Evolutionary conservation across 1,284 basidiomycete species (phyloP), one percentile per base, ranked within the genome.

Genomic region (Fomitopsis schrenkii): DNA sequence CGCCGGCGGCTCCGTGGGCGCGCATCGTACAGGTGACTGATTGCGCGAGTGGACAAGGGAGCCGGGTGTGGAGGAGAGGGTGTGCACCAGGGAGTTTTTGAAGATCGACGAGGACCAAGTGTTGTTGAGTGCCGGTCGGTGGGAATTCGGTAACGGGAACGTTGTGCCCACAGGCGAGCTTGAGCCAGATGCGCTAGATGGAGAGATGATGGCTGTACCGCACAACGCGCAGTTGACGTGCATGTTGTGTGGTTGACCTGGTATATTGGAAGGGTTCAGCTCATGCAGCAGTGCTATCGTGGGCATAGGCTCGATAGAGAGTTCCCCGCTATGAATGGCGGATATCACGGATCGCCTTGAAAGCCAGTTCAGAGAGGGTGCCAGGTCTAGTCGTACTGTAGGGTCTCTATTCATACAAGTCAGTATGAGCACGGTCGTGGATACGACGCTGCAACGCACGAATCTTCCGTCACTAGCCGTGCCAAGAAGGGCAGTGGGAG

Each of bases 331-430:
- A 65, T 98, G 86, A 60, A 99, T 91, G 2, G 97, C 95, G 8
- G 86, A 78, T 6, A 91, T 81, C 12, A 98, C 91, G n/a, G 88
- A 88, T 35, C 95, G 87, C 22, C 97, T 84, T 9, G 92, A 91
- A 14, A 99, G 81, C 92, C 94, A 98, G 68, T 94, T 96, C 33
- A 99, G 81, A 14, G 95, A 94, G 0, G 96, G 94, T 0, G 97
- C 95, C n/a, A 94, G 78, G 71, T 98, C 95, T 28, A 99, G 83
- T 2, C 97, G 88, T 41, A 98, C 79, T 0, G 95, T 94, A 0
- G 97, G 94, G 66, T 99, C 97, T 19, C 96, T 91, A 68, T 5
- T 54, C 64, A 38, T 62, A 48, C 55, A 12, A 41, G 30, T 54
- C 38, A 57, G 42, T 58, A 57, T 40, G 63, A 55, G 17, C 59